A percentile compares a stretch with the other conserved stretches of the same genome.
phyloP scores from a whole-genome alignment of 2,329 filamentous ascomycete genomes.

The Orbilia quercus region DNA sequence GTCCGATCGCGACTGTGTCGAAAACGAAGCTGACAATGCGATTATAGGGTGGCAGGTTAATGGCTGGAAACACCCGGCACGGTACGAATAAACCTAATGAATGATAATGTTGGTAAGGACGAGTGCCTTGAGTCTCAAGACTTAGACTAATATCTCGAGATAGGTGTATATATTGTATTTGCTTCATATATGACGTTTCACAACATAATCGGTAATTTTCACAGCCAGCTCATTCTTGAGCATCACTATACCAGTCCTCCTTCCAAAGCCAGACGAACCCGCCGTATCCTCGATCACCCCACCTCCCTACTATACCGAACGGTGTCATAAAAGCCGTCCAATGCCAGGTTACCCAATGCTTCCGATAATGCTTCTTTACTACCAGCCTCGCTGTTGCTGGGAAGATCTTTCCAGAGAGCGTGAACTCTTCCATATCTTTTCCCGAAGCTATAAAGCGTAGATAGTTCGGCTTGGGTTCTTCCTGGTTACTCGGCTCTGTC shows the following conservation, averaged over 20 bases:
- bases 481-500: neutral
- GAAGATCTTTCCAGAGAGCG: constrained; percentile 32
- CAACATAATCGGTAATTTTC: constrained; percentile 8
- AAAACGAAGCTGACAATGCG: neutral
- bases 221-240: constrained; percentile 8
- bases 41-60: constrained; percentile 51
- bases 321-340: constrained; percentile 49
- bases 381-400: constrained; percentile 32
- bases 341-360: constrained; percentile 18
- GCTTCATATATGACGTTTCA: constrained; percentile 2
- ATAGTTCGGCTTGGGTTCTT: neutral
- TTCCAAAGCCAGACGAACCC: constrained; percentile 52
- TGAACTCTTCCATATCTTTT: constrained; percentile 28
- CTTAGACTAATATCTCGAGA: constrained; percentile 1
- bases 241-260: constrained; percentile 33
- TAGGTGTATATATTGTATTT: constrained; percentile 32
- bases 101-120: constrained; percentile 22
- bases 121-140: neutral
- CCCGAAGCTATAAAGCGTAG: constrained; percentile 21
- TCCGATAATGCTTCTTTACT: constrained; percentile 25
- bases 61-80: constrained; percentile 37
- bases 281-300: constrained; percentile 18
- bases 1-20: neutral
- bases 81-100: constrained; percentile 2
- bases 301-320: constrained; percentile 47